phyloP scores from a whole-genome alignment of 202 grass and related monocot species.

The Saccharum hybrid region DNA sequence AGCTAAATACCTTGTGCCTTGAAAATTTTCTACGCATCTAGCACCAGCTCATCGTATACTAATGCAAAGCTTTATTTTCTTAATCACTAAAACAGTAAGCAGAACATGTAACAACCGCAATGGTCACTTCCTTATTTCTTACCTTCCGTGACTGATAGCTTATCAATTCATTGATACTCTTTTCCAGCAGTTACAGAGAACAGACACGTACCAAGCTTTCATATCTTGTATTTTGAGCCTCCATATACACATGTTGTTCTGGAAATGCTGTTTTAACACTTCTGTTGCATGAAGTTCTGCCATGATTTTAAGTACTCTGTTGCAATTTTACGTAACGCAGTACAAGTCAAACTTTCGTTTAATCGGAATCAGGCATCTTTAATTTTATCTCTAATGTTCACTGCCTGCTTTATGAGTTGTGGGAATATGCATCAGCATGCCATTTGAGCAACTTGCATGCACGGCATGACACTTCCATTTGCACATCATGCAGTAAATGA shows the following conservation, averaged over 20 bases:
- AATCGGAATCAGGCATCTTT: slow-evolving; percentile 12
- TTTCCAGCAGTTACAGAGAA: neutral
- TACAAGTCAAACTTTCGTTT: slow-evolving; percentile 10
- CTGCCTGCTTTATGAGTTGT: neutral
- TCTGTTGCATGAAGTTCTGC: too few species aligned
- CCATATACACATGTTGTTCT: neutral
- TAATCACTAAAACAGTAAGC: neutral
- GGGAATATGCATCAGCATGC: slow-evolving; percentile 4
- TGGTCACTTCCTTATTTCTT: neutral
- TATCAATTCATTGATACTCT: slow-evolving; percentile 4
- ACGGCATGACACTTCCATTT: neutral
- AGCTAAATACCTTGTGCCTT: neutral
- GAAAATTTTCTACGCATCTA: neutral
- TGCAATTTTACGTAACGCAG: neutral
- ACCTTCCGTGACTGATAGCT: neutral
- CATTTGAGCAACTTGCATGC: slow-evolving; percentile 19
- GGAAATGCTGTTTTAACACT: slow-evolving; percentile 3
- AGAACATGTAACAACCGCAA: neutral
- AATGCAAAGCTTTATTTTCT: neutral
- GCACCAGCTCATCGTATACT: too few species aligned
- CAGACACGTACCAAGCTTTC: slow-evolving; percentile 17
- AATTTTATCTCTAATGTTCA: slow-evolving; percentile 2
- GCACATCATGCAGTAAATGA: neutral
- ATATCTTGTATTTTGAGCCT: neutral
- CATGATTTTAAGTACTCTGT: too few species aligned